Evolutionary conservation across 1,284 basidiomycete species (phyloP).

Genomic region (Ganoderma boninense): DNA sequence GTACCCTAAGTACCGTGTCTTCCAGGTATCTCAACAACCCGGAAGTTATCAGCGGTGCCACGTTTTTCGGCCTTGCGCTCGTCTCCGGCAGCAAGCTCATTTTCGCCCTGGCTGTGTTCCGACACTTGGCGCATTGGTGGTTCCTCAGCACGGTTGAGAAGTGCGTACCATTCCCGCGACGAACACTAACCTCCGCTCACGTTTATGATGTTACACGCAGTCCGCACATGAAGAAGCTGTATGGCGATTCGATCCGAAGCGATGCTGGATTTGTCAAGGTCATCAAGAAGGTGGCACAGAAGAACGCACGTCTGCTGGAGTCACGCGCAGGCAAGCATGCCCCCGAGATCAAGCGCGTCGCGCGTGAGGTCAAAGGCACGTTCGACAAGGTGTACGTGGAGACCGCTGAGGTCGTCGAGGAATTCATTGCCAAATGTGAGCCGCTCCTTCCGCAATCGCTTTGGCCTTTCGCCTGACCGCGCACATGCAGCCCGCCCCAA

Average conservation of each 20-base stretch:
- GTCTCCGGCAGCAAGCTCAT: conserved; percentile 92
- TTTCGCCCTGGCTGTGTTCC: conserved; percentile 83
- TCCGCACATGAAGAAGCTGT: conserved; percentile 97
- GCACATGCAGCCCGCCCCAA: conserved; percentile 56
- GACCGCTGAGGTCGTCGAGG: conserved; percentile 89
- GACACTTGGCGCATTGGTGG: conserved; percentile 91
- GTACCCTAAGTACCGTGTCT: neutral
- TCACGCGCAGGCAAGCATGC: conserved; percentile 75
- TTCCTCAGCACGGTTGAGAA: conserved; percentile 90
- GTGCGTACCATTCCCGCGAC: conserved; percentile 54
- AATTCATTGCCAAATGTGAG: conserved; percentile 90
- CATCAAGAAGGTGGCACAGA: conserved; percentile 88
- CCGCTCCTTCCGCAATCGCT: conserved; percentile 10
- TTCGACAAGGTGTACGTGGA: conserved; percentile 96
- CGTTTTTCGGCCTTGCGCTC: conserved; percentile 92
- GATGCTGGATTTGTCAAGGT: conserved; percentile 98
- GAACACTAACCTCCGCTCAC: neutral
- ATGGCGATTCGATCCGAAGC: conserved; percentile 91
- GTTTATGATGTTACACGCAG: conserved; percentile 49
- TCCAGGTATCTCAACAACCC: conserved; percentile 92
- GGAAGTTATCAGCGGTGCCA: conserved; percentile 94
- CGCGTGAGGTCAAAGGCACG: conserved; percentile 90
- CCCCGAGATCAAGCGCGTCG: conserved; percentile 81
- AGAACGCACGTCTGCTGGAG: conserved; percentile 79
- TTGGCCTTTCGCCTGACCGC: neutral